phyloP scores from a whole-genome alignment of 768 basidiomycete genomes.

The Hypholoma sublateritium region DNA sequence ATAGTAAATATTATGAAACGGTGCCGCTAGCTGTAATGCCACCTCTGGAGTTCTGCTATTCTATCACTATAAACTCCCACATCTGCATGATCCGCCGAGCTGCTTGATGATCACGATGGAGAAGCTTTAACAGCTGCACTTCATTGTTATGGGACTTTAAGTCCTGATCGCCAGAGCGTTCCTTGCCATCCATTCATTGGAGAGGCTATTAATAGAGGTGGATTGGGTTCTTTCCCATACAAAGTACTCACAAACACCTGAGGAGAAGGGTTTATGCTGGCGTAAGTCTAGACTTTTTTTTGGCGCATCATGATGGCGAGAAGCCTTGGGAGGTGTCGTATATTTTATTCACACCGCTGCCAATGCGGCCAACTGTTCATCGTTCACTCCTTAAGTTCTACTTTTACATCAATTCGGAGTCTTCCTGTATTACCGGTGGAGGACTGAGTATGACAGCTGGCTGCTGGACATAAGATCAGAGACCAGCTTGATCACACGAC shows the following conservation, averaged over 20 bases:
- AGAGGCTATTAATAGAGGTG: background rate
- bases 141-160: constrained; percentile 5
- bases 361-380: background rate
- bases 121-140: background rate
- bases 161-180: constrained; percentile 7
- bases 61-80: background rate
- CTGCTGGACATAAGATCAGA: background rate
- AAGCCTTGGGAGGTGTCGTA: background rate
- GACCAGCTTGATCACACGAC: background rate
- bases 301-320: constrained; percentile 6
- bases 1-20: constrained; percentile 1
- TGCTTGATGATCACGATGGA: constrained; percentile 6
- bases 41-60: background rate
- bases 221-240: background rate
- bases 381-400: background rate
- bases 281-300: background rate
- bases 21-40: background rate
- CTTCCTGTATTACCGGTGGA: background rate
- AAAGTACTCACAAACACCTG: background rate
- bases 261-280: background rate
- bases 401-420: background rate
- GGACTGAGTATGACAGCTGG: too few relatives aligned
- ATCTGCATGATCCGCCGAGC: constrained; percentile 5
- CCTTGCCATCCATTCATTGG: background rate
- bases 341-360: constrained; percentile 3